Base-by-base conservation (phyloP, 2,329 filamentous ascomycete genomes). In the Aureobasidium sp. region DNA sequence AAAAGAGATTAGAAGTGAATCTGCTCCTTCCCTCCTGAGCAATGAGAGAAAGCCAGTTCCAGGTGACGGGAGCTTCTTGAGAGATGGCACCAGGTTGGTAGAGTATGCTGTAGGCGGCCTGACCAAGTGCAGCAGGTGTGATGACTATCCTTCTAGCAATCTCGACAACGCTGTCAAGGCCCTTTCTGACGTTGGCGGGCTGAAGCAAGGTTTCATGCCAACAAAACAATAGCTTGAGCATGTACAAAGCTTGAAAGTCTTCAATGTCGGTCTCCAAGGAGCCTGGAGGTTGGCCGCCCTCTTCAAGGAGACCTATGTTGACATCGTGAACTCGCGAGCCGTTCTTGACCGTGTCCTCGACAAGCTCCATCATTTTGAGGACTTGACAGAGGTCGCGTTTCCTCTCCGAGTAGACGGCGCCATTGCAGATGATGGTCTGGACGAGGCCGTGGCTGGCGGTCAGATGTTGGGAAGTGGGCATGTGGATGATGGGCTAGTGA, bases 371-470 rank as follows among this genome's bases (percentile, higher is more conserved):
- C 77, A 93, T 84, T 74, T 89, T 87, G 68, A 91, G 88, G 69
- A 91, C 89, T 69, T 91, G 84, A 67, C 84, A 80, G 51, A 89
- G 78, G 33, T 83, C 80, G 68, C 92, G 80, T 67, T 84, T 84
- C n/a, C n/a, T n/a, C 63, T 91, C 85, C 60, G 91, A 93, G 77
- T 94, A 94, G 66, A 92, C 91, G 47, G 91, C 91, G 43, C 92
- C 92, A 71, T 93, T 84, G 75, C 90, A 93, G 72, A 91, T 89
- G 83, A 94, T 91, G 68, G 86, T 85, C 67, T 92, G 84, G 58
- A 93, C 80, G 67, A 94, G 83, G 69, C 90, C 89, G 67, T 90
- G 88, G 75, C 91, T 89, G 54, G 89, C 87, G 68, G 90, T 85
- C 68, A 86, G 82, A 62, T 92, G 86, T 73, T 89, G 86, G 78